Conservation (phyloP, 768 basidiomycete species). For the Mycena kentingensis region DNA sequence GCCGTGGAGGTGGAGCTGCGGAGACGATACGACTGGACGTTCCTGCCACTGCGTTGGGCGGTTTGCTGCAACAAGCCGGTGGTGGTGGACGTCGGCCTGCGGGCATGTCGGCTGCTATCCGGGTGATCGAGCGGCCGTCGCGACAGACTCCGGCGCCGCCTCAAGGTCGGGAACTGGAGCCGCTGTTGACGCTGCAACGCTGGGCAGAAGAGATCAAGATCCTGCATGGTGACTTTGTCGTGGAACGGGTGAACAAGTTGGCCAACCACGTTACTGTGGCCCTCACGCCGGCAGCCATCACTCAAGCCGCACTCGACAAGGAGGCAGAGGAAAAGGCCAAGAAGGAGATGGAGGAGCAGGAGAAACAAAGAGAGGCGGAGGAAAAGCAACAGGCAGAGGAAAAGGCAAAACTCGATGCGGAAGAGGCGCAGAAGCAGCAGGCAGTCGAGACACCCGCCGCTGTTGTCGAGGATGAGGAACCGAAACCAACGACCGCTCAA, state of each 20-base stretch:
- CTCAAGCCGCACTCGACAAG: constrained; percentile 49
- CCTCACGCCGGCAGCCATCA: constrained; percentile 78
- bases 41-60: constrained; percentile 61
- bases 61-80: constrained; percentile 46
- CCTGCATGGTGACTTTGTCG: constrained; percentile 71
- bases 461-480: no score
- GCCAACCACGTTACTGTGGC: constrained; percentile 71
- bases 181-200: constrained; percentile 78
- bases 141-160: constrained; percentile 38
- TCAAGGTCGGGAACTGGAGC: constrained; percentile 70
- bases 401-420: constrained; percentile 14
- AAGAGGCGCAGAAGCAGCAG: constrained; percentile 4
- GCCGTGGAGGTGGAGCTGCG: constrained; percentile 50
- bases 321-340: constrained; percentile 30
- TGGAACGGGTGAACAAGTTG: constrained; percentile 66
- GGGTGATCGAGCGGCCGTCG: constrained; percentile 56
- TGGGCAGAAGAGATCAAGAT: constrained; percentile 91
- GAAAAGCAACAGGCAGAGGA: constrained; percentile 27
- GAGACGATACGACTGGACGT: constrained; percentile 82
- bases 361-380: constrained; percentile 33
- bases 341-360: constrained; percentile 32
- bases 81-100: constrained; percentile 50
- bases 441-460: constrained; percentile 13
- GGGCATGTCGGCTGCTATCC: constrained; percentile 55
- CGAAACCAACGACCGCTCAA: no score